Conservation (phyloP, 352 stramenopile genomes). For the Phytopythium ostracodes region DNA sequence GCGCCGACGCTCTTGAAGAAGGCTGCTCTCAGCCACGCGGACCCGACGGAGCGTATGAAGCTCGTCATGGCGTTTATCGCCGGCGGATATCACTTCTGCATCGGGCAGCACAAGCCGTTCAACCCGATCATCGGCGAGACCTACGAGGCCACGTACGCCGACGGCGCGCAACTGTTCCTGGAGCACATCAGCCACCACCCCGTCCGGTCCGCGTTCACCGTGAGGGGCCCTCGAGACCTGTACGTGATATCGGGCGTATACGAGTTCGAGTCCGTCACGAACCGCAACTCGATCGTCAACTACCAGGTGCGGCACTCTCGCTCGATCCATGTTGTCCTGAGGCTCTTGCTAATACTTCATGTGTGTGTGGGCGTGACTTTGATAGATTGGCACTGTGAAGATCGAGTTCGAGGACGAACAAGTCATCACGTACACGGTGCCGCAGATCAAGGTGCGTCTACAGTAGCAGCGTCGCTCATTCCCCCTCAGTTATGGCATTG, state of each 20-base stretch:
- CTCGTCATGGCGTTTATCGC: slow-evolving; percentile 66
- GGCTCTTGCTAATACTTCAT: background rate
- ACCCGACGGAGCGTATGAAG: slow-evolving; percentile 68
- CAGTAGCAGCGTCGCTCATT: background rate
- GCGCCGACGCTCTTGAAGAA: slow-evolving; percentile 73
- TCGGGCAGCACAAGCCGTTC: slow-evolving; percentile 75
- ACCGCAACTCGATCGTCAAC: slow-evolving; percentile 65
- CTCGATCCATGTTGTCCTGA: background rate
- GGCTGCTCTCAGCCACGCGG: slow-evolving; percentile 34
- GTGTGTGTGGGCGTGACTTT: background rate
- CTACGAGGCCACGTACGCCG: slow-evolving; percentile 67
- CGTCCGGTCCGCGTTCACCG: slow-evolving; percentile 53
- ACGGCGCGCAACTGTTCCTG: slow-evolving; percentile 61
- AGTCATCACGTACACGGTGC: slow-evolving; percentile 57
- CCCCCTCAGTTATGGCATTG: no score
- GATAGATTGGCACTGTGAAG: slow-evolving; percentile 19
- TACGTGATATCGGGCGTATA: slow-evolving; percentile 56
- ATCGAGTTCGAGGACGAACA: slow-evolving; percentile 54
- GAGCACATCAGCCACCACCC: slow-evolving; percentile 77
- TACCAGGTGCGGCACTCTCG: slow-evolving; percentile 25
- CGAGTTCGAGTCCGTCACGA: slow-evolving; percentile 71
- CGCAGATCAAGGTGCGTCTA: slow-evolving; percentile 62
- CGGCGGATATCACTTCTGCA: slow-evolving; percentile 66
- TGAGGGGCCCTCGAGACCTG: slow-evolving; percentile 39
- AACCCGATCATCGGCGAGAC: slow-evolving; percentile 81